phyloP scores from a whole-genome alignment of 352 stramenopile genomes.

The Thalassiosira livingstoniorum region DNA sequence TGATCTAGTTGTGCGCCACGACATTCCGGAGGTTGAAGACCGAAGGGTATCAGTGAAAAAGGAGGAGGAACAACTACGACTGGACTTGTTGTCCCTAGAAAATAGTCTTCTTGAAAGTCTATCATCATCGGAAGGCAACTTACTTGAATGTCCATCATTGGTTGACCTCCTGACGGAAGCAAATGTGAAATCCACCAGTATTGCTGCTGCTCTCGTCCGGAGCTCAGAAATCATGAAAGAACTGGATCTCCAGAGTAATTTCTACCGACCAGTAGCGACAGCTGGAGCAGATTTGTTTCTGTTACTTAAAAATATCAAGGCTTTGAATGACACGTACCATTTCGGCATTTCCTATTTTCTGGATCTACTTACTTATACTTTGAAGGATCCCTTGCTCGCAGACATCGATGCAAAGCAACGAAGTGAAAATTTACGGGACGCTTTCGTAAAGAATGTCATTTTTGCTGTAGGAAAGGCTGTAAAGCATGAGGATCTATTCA shows the following conservation, averaged over 20 bases:
- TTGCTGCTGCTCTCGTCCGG: conserved; percentile 89
- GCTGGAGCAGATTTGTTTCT: neutral
- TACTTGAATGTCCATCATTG: conserved; percentile 93
- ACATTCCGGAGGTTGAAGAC: conserved; percentile 93
- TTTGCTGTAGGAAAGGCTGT: neutral
- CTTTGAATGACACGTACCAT: conserved; percentile 89
- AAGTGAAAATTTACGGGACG: neutral
- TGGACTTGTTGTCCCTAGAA: conserved; percentile 91
- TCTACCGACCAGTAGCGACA: neutral
- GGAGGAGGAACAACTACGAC: conserved; percentile 94
- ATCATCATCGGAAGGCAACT: conserved; percentile 93
- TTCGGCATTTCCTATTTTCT: conserved; percentile 94
- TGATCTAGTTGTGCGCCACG: conserved; percentile 92
- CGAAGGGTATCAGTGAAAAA: conserved; percentile 92
- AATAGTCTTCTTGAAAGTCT: conserved; percentile 93
- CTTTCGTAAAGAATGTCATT: neutral
- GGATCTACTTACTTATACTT: conserved; percentile 89
- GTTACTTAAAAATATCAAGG: conserved; percentile 88
- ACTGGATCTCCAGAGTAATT: conserved; percentile 90
- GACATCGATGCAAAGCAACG: neutral
- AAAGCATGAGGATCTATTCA: neutral
- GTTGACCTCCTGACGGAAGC: conserved; percentile 94
- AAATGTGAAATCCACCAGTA: conserved; percentile 92
- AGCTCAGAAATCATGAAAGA: conserved; percentile 91
- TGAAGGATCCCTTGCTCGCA: neutral